These are phyloP conservation scores for Lasiosphaeria hispida DNA, from an alignment of 495 filamentous ascomycete species.

Conservation along the genomic window DNA sequence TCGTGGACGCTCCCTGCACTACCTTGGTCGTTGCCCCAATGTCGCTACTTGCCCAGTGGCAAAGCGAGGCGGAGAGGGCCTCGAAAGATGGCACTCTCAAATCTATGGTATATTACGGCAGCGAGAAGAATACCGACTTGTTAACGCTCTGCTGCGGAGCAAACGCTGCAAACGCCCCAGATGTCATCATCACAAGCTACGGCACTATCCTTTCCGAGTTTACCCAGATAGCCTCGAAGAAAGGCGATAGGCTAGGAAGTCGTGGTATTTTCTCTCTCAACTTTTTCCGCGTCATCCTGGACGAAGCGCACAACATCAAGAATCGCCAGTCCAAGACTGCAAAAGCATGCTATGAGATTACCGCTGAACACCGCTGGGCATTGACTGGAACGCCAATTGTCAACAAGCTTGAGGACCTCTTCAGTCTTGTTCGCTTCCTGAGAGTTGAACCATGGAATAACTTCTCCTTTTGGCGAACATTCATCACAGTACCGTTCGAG, in stretches of 20 bases:
- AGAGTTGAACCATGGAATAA: constrained; percentile 96
- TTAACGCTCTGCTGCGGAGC: constrained; percentile 70
- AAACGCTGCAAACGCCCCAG: constrained; percentile 73
- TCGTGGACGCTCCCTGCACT: constrained; percentile 76
- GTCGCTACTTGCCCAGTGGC: constrained; percentile 91
- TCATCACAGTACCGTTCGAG: constrained; percentile 96
- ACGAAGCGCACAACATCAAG: constrained; percentile 94
- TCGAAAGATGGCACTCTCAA: constrained; percentile 79
- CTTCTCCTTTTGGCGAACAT: constrained; percentile 98
- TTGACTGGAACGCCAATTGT: constrained; percentile 96
- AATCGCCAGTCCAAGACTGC: constrained; percentile 87
- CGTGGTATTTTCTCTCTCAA: constrained; percentile 85
- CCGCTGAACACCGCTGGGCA: constrained; percentile 83
- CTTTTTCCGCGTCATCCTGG: constrained; percentile 91
- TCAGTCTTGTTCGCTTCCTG: constrained; percentile 87
- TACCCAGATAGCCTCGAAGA: constrained; percentile 58
- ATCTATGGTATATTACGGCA: constrained; percentile 85
- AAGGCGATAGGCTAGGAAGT: constrained; percentile 55
- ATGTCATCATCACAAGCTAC: constrained; percentile 94
- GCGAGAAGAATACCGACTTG: constrained; percentile 74
- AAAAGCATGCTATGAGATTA: constrained; percentile 86
- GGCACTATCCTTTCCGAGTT: constrained; percentile 90
- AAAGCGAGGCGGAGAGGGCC: constrained; percentile 88
- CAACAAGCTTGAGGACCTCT: constrained; percentile 94
- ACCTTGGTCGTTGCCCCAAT: constrained; percentile 95